Evolutionary conservation across 352 stramenopile species (phyloP).

Genomic region (Pythium volutum): DNA sequence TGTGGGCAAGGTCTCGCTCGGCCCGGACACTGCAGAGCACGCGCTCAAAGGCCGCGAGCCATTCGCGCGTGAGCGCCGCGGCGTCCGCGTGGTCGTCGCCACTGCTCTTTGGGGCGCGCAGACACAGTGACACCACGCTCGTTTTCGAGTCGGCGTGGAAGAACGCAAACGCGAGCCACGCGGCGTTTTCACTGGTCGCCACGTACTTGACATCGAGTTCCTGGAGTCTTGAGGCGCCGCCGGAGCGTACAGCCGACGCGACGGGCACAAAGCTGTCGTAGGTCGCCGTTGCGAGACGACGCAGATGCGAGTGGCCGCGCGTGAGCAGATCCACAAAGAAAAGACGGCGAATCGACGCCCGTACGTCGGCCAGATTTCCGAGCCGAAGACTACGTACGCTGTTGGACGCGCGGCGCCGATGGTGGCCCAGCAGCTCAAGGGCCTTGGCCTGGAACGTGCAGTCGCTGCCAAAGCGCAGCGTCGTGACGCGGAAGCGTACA

Average conservation of each 20-base stretch:
- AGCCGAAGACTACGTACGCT: not conserved
- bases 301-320: not conserved
- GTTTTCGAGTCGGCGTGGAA: constrained; percentile 40
- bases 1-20: constrained; percentile 17
- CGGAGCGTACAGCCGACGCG: not conserved
- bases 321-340: constrained; percentile 4
- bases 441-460: constrained; percentile 12
- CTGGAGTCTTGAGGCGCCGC: not conserved
- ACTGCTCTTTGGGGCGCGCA: not conserved
- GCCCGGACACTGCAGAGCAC: constrained; percentile 6
- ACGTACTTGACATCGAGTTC: constrained; percentile 3
- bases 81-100: not conserved
- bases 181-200: constrained; percentile 2
- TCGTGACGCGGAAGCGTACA: not conserved
- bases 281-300: not conserved
- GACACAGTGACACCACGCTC: constrained; percentile 27
- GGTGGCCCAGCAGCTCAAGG: constrained; percentile 7
- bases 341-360: not conserved
- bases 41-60: constrained; percentile 13
- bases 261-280: constrained; percentile 2
- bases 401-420: not conserved
- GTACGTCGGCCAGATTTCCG: not conserved
- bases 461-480: not conserved
- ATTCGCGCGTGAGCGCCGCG: not conserved
- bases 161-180: constrained; percentile 40